Percentiles rank a stretch among this genome's conserved stretches.
These are phyloP conservation scores for Auxenochlorella protothecoides DNA, from an alignment of 139 green algal genomes.

Conservation along the genomic window DNA sequence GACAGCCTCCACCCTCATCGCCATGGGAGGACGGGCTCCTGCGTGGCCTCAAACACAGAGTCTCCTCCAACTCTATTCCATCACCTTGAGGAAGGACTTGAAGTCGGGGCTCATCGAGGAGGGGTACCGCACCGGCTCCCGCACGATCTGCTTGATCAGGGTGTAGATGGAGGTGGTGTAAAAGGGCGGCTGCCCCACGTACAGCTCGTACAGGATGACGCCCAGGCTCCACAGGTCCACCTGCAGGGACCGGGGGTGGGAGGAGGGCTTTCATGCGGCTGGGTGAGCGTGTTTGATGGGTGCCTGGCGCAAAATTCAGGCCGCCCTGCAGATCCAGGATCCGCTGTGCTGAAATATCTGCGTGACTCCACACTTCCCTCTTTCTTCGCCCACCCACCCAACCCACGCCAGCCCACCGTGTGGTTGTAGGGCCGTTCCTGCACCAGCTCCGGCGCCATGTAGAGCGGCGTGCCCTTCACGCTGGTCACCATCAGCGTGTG, in stretches of 20 bases:
- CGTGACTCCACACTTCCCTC: too few species aligned
- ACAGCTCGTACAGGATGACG: constrained; percentile 98
- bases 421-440: constrained; percentile 95
- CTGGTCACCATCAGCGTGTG: constrained; percentile 89
- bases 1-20: too few species aligned
- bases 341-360: too few species aligned
- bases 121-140: constrained; percentile 84
- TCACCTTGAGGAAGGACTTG: constrained; percentile 79
- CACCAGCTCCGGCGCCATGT: constrained; percentile 98
- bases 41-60: too few species aligned
- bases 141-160: constrained; percentile 91
- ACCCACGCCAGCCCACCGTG: constrained; percentile 37
- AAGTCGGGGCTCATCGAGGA: constrained; percentile 78
- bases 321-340: too few species aligned
- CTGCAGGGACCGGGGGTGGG: constrained; percentile 13
- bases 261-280: too few species aligned
- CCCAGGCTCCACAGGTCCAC: constrained; percentile 96
- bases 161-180: constrained; percentile 98
- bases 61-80: too few species aligned
- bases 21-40: too few species aligned
- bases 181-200: constrained; percentile 91
- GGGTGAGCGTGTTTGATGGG: too few species aligned
- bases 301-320: too few species aligned
- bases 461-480: constrained; percentile 96
- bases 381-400: too few species aligned